phyloP scores from a whole-genome alignment of 1,139 yeast genomes.

The Groenewaldozyma auringiensis region DNA sequence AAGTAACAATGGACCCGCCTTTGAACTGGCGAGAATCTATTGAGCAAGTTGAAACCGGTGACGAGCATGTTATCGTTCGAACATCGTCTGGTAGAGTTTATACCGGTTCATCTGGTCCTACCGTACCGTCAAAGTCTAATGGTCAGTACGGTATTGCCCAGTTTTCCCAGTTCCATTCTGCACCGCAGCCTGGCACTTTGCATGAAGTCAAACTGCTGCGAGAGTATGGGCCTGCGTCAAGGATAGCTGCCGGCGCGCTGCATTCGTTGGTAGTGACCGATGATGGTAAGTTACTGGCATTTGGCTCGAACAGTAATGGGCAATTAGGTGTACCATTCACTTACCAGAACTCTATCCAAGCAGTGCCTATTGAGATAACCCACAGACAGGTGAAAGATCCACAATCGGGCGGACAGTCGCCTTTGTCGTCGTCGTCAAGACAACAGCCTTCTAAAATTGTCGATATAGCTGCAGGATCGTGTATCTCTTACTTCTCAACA shows the following conservation, averaged over 20 bases:
- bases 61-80: constrained; percentile 55
- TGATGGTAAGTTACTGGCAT: constrained; percentile 62
- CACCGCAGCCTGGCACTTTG: constrained; percentile 39
- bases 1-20: constrained; percentile 14
- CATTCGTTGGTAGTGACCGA: constrained; percentile 65
- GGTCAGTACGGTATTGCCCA: constrained; percentile 84
- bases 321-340: constrained; percentile 71
- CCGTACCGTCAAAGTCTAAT: constrained; percentile 34
- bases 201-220: constrained; percentile 30
- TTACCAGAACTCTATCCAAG: constrained; percentile 55
- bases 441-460: constrained; percentile 17
- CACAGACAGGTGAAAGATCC: neutral
- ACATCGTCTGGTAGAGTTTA: constrained; percentile 58
- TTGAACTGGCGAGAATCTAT: constrained; percentile 42
- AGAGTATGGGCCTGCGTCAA: constrained; percentile 33
- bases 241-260: constrained; percentile 64
- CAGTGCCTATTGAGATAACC: constrained; percentile 49
- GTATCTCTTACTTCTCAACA: constrained; percentile 45
- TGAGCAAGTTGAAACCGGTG: constrained; percentile 51
- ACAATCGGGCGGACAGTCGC: constrained; percentile 6
- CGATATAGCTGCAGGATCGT: constrained; percentile 61
- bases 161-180: constrained; percentile 52
- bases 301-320: constrained; percentile 80
- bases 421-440: constrained; percentile 1
- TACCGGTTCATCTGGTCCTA: constrained; percentile 49